Evolutionary conservation across 164 flowering plant species (phyloP).

Genomic region (Vitis riparia): DNA sequence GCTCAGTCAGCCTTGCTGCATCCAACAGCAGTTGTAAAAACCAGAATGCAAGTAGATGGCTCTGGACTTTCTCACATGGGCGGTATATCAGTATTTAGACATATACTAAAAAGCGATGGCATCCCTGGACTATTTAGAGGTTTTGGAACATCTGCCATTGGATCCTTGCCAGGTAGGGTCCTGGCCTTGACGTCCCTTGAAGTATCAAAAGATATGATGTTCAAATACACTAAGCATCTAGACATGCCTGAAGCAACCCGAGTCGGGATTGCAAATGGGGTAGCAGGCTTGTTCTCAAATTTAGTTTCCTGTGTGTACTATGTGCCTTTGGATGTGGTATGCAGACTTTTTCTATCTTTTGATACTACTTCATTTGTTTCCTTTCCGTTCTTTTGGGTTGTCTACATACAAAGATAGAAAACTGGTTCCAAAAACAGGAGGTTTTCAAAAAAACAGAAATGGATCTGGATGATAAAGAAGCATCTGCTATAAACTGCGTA

Average conservation of each 20-base stretch:
- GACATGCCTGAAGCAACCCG: conserved; percentile 71
- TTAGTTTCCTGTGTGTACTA: conserved; percentile 55
- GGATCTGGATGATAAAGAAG: neutral
- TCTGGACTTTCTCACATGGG: conserved; percentile 45
- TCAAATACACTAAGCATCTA: conserved; percentile 46
- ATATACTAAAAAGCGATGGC: conserved; percentile 58
- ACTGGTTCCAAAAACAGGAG: neutral
- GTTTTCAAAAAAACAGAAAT: neutral
- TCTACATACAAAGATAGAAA: neutral
- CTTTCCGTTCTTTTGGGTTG: conserved; percentile 2
- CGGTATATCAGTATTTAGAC: conserved; percentile 51
- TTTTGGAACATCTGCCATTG: conserved; percentile 74
- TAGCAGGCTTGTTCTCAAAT: conserved; percentile 78
- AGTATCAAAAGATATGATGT: conserved; percentile 61
- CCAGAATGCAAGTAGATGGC: conserved; percentile 75
- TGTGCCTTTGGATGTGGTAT: conserved; percentile 91
- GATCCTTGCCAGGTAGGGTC: conserved; percentile 79
- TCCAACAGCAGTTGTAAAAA: conserved; percentile 77
- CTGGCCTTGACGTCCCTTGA: conserved; percentile 69
- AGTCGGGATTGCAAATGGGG: conserved; percentile 67
- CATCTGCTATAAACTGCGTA: neutral
- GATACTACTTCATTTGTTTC: neutral
- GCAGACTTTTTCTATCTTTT: conserved; percentile 10
- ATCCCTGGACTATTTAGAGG: conserved; percentile 76
- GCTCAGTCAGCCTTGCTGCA: conserved; percentile 60